Evolutionary conservation across 108 stramenopile genomes (phyloP).

Genomic region (Aurantiochytrium sp.): DNA sequence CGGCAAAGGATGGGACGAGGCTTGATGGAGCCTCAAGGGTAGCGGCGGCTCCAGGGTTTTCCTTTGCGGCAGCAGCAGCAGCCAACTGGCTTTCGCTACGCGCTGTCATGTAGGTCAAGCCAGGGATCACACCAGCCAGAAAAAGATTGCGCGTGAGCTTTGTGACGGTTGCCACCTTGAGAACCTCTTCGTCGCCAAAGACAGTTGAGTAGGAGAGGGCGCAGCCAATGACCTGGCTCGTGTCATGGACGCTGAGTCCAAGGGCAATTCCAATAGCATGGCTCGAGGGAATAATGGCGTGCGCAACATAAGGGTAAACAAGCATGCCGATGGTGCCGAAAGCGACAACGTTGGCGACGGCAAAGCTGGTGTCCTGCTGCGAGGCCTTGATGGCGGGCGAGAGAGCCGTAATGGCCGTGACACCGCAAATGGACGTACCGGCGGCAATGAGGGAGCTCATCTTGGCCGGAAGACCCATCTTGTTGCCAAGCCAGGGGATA

Average conservation of each 20-base stretch:
- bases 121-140: slow-evolving; percentile 49
- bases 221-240: slow-evolving; percentile 51
- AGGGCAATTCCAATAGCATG: slow-evolving; percentile 53
- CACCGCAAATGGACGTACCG: slow-evolving; percentile 58
- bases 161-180: slow-evolving; percentile 51
- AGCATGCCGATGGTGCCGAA: slow-evolving; percentile 59
- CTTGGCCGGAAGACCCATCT: slow-evolving; percentile 34
- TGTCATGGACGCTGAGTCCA: slow-evolving; percentile 55
- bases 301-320: slow-evolving; percentile 43
- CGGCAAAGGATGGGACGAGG: slow-evolving; percentile 39
- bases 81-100: slow-evolving; percentile 14
- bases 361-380: slow-evolving; percentile 48
- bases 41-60: background rate
- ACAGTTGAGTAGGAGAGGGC: slow-evolving; percentile 49
- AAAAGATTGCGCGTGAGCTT: slow-evolving; percentile 53
- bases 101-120: slow-evolving; percentile 29
- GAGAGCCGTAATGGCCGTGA: slow-evolving; percentile 56
- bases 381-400: slow-evolving; percentile 54
- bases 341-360: slow-evolving; percentile 58
- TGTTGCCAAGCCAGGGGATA: slow-evolving; percentile 37
- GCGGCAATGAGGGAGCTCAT: slow-evolving; percentile 49
- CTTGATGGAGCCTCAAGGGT: background rate
- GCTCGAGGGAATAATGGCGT: slow-evolving; percentile 30
- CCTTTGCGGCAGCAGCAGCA: background rate
- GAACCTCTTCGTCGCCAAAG: slow-evolving; percentile 45